Base-by-base conservation (phyloP, 371 early-diverging fungal genomes). In the Blakeslea trispora region DNA sequence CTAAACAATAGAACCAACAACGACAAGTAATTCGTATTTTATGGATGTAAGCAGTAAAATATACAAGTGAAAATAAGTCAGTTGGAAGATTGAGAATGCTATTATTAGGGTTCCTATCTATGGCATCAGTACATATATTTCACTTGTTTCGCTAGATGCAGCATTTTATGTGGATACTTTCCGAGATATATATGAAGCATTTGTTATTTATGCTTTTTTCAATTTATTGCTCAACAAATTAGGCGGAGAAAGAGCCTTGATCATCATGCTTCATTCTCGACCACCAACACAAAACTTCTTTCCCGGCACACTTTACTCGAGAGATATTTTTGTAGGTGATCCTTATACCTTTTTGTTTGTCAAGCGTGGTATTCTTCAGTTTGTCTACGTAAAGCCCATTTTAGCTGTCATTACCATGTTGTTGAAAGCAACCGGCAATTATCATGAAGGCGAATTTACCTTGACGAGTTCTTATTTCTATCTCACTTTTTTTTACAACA, bases 191-290 rank as follows among this genome's bases (percentile, higher is more conserved):
- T 97, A 97, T 64, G 98, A 97, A 79, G 97, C 96, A 11, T 96
- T 97, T 79, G 98, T 96, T 18, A 90, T 97, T 40, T 97, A 95
- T 73, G 88, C 93, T 57, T 97, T 97, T 71, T 94, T 96, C 75
- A 89, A 82, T 32, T 75, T 97, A 31, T 70, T 96, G 46, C 84
- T 96, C 31, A 91, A 87, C 69, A 93, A 93, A 57, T 78, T 96
- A 45, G 97, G 93, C n/a, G 98, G 98, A 11, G 97, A 97, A 63
- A 82, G 96, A 42, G 82, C 84, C 0, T 67, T 96, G 50, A 77
- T 94, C 46, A 82, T 82, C 50, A 87, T 83, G 81, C 71, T 95
- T 45, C 88, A 90, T 61, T 82, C 85, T 28, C 80, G 91, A 15
- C 82, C 87, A 11, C 87, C 91, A 2, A 87, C 89, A 4, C 79